Percentiles rank a stretch among this genome's conserved stretches.
Conservation (phyloP, 2,329 filamentous ascomycete species). For the Penicillium sp. region DNA sequence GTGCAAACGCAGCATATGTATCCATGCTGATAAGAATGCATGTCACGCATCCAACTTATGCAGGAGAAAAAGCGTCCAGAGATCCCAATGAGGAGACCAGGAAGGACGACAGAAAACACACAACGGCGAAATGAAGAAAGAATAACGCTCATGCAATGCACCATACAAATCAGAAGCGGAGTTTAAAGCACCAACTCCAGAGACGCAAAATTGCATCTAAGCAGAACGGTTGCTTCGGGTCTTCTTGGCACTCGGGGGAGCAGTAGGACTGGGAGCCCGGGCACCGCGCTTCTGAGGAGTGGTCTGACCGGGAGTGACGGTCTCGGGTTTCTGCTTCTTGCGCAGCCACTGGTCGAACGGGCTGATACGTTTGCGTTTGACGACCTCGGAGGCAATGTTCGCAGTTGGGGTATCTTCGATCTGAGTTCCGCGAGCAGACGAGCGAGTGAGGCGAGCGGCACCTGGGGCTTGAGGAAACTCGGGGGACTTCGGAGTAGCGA, state of each 20-base stretch:
- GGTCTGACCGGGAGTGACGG: slow-evolving; percentile 12
- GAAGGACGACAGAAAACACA: background rate
- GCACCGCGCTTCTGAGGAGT: slow-evolving; percentile 38
- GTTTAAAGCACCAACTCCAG: background rate
- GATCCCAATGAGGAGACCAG: background rate
- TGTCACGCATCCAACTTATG: background rate
- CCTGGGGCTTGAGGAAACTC: slow-evolving; percentile 27
- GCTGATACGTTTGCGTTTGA: slow-evolving; percentile 35
- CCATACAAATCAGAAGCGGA: slow-evolving; percentile 6
- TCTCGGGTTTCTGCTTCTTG: slow-evolving; percentile 34
- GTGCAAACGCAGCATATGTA: slow-evolving; percentile 1
- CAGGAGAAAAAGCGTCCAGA: background rate
- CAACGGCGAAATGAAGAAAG: slow-evolving; percentile 4
- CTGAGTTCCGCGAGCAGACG: slow-evolving; percentile 26
- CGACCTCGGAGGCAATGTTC: slow-evolving; percentile 11
- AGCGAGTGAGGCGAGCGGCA: slow-evolving; percentile 35
- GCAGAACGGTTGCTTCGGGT: slow-evolving; percentile 24
- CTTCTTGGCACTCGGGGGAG: slow-evolving; percentile 32
- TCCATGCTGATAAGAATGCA: background rate
- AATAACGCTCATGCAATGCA: slow-evolving; percentile 3
- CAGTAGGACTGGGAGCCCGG: slow-evolving; percentile 21
- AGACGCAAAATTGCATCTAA: slow-evolving; percentile 2
- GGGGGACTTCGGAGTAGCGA: slow-evolving; percentile 22
- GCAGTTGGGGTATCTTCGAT: slow-evolving; percentile 24
- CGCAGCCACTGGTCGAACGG: slow-evolving; percentile 44